phyloP scores from a whole-genome alignment of 1,284 basidiomycete genomes.

The Peniophora sp. region DNA sequence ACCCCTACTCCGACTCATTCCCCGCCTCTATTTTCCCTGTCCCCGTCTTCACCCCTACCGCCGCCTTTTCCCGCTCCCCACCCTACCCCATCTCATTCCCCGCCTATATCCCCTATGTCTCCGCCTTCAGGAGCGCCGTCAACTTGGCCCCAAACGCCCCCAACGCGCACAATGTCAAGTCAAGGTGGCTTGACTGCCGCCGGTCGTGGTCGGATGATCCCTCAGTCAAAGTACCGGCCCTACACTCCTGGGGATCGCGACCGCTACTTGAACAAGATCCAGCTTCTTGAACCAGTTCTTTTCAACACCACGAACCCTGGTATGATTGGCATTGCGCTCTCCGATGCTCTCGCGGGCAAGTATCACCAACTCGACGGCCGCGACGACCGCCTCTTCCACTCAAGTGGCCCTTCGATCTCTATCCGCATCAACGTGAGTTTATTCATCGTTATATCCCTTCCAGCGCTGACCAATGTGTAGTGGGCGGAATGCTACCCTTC shows the following conservation, averaged over 20 bases:
- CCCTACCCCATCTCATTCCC: too few species aligned
- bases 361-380: constrained; percentile 36
- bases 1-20: too few species aligned
- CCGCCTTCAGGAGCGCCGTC: too few species aligned
- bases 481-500: constrained; percentile 68
- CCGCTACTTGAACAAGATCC: constrained; percentile 63
- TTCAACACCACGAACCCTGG: constrained; percentile 44
- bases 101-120: too few species aligned
- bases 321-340: constrained; percentile 51
- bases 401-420: constrained; percentile 68
- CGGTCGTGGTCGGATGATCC: constrained; percentile 28
- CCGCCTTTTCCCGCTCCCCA: too few species aligned
- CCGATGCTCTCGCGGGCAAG: constrained; percentile 37
- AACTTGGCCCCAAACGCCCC: too few species aligned
- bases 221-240: constrained; percentile 62
- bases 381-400: constrained; percentile 56
- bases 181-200: too few species aligned
- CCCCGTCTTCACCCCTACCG: too few species aligned
- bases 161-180: too few species aligned
- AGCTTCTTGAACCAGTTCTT: constrained; percentile 52
- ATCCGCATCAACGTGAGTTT: constrained; percentile 57
- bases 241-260: constrained; percentile 66
- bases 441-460: constrained; percentile 5
- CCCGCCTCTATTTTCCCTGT: too few species aligned
- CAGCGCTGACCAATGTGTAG: constrained; percentile 23